These are phyloP conservation scores for Ceratocystiopsis minuta DNA, from an alignment of 2,329 filamentous ascomycete genomes.

Conservation along the genomic window DNA sequence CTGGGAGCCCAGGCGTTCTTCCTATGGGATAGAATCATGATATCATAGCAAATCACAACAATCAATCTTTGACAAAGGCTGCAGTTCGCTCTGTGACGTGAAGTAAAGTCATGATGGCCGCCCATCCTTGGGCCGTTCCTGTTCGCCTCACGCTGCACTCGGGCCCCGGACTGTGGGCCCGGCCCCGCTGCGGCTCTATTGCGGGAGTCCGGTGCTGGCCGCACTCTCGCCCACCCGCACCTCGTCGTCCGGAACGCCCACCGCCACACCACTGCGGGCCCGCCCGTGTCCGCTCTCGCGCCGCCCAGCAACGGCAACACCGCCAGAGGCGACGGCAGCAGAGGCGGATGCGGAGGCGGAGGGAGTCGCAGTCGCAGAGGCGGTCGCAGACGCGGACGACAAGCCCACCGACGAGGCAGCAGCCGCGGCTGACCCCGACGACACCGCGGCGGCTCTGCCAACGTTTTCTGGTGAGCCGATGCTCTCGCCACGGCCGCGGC, in stretches of 20 bases:
- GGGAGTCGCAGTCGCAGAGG: too few relatives aligned
- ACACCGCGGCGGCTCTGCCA: constrained; percentile 18
- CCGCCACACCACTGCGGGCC: constrained; percentile 27
- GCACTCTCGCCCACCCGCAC: constrained; percentile 44
- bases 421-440: constrained; percentile 18
- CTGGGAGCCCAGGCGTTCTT: too few relatives aligned
- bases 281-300: constrained; percentile 26
- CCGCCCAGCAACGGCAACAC: constrained; percentile 28
- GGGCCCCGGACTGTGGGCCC: too few relatives aligned
- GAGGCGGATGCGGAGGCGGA: too few relatives aligned
- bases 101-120: too few relatives aligned
- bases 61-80: too few relatives aligned
- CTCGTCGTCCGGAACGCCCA: constrained; percentile 42
- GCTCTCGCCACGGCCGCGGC: constrained; percentile 32
- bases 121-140: too few relatives aligned
- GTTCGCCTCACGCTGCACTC: too few relatives aligned
- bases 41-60: too few relatives aligned
- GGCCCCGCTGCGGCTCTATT: too few relatives aligned
- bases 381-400: constrained; percentile 7
- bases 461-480: constrained; percentile 35
- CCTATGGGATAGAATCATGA: too few relatives aligned
- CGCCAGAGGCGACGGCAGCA: constrained; percentile 12
- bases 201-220: constrained; percentile 25
- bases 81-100: too few relatives aligned
- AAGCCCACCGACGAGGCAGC: constrained; percentile 10